A percentile compares a stretch with the other conserved stretches of the same genome.
These are phyloP conservation scores for Penicillium tannophilum DNA, from an alignment of 495 filamentous ascomycete species.

Conservation along the genomic window DNA sequence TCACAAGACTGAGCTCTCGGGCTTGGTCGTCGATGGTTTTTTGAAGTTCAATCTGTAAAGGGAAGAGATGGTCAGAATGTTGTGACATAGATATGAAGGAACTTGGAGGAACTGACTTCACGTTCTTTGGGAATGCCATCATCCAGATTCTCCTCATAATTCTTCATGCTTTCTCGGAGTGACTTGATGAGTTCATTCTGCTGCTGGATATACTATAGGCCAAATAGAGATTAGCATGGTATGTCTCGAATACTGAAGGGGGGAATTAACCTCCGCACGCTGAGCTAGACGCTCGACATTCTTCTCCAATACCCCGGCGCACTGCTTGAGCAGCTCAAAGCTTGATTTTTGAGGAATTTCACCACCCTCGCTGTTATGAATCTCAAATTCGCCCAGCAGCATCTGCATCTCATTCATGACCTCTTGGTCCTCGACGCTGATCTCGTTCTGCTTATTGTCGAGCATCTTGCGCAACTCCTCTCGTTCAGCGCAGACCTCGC, in stretches of 20 bases:
- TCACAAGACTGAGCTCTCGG: slow-evolving; percentile 81
- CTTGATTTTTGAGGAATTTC: slow-evolving; percentile 40
- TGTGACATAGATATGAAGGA: too few species aligned
- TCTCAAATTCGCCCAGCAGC: slow-evolving; percentile 44
- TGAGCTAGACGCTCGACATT: slow-evolving; percentile 49
- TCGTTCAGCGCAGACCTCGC: slow-evolving; percentile 44
- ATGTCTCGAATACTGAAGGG: background rate
- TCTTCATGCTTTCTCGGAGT: slow-evolving; percentile 57
- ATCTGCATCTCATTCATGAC: slow-evolving; percentile 48
- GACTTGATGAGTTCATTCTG: slow-evolving; percentile 62
- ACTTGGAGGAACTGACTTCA: slow-evolving; percentile 39
- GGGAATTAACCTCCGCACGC: slow-evolving; percentile 48
- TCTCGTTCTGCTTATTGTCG: slow-evolving; percentile 42
- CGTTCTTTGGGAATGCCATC: slow-evolving; percentile 50
- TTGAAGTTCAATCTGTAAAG: slow-evolving; percentile 54
- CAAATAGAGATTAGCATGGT: slow-evolving; percentile 17
- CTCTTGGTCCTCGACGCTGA: slow-evolving; percentile 44
- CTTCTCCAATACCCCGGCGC: slow-evolving; percentile 48
- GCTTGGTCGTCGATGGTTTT: slow-evolving; percentile 67
- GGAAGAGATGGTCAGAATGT: background rate
- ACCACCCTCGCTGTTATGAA: slow-evolving; percentile 34
- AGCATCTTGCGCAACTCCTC: slow-evolving; percentile 48
- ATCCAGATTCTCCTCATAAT: slow-evolving; percentile 49
- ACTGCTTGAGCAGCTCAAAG: slow-evolving; percentile 46
- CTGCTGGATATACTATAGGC: slow-evolving; percentile 59